phyloP scores from a whole-genome alignment of 1,139 yeast genomes.

The Pichia cactophila region DNA sequence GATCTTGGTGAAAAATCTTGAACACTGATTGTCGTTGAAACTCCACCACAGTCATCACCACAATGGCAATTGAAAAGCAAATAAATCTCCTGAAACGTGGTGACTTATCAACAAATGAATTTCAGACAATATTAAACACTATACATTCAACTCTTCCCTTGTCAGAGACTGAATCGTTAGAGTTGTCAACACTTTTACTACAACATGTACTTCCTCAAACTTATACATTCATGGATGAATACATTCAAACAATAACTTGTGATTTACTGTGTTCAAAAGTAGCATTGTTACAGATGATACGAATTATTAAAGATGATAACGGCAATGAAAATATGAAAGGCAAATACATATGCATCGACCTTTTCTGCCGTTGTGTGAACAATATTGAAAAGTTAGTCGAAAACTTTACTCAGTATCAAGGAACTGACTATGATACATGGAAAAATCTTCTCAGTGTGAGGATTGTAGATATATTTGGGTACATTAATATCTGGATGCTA shows the following conservation, averaged over 20 bases:
- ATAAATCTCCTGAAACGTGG: neutral
- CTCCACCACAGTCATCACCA: too few species aligned
- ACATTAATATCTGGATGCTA: conserved; percentile 1
- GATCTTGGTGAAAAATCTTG: too few species aligned
- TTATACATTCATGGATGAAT: conserved; percentile 7
- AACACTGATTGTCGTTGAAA: too few species aligned
- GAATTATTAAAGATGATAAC: neutral
- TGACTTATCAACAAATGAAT: conserved; percentile 7
- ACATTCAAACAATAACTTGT: conserved; percentile 1
- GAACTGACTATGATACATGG: conserved; percentile 2
- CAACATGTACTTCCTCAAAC: conserved; percentile 12
- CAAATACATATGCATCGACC: conserved; percentile 2
- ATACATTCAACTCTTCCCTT: conserved; percentile 4
- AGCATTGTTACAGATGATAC: conserved; percentile 5
- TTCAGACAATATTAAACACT: conserved; percentile 10
- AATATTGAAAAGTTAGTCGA: neutral
- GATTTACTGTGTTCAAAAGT: conserved; percentile 1
- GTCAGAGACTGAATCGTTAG: conserved; percentile 5
- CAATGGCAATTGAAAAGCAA: neutral
- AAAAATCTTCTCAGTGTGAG: conserved; percentile 3
- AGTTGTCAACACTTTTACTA: conserved; percentile 8
- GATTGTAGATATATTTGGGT: conserved; percentile 5
- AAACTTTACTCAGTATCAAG: neutral
- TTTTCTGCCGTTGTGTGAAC: conserved; percentile 1
- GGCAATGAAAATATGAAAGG: neutral